Base-by-base conservation (phyloP, 225 moss, liverwort and hornwort genomes). In the Polytrichum commune region DNA sequence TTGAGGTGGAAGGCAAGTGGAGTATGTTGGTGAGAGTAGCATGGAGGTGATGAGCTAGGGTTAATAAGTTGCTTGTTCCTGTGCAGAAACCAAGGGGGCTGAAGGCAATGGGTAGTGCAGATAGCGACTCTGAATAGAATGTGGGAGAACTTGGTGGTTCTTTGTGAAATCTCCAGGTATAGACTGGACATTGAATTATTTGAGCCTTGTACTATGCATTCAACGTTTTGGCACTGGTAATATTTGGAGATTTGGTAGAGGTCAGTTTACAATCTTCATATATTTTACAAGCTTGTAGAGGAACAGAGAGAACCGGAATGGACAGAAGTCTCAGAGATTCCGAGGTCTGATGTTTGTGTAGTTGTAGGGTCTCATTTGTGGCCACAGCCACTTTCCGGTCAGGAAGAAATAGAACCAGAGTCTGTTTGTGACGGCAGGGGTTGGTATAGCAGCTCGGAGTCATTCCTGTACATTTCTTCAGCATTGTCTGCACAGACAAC, bases 81-180 rank as follows among this genome's bases (percentile, higher is more conserved):
- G 19, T 88, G 85, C 91, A 96, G 93, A 97, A 88, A 78, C 92
- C 97, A 73, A 86, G 97, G 83, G 97, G 97, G 71, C 81, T 97
- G 92, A 97, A 94, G 86, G 94, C 97, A 27, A 94, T 97, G 97
- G 90, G 90, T 56, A 93, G 89, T 81, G 91, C 86, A 61, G 97
- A 94, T 74, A 97, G 92, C 74, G 97, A 94, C 65, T 91, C 97
- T 38, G 91, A 92, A 18, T 96, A 90, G 73, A 55, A 46, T 46
- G 13, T 46, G 46, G 46, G 46, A 46, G 46, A 16, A 46, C 3
- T 46, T 46, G 46, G 3, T 4, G 46, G 46, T 46, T 29, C 53
- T 73, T 72, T 74, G 56, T 30, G 58, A 60, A 55, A 13, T 63
- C 62, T 56, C 60, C 55, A 55, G 60, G 26, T 46, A 30, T 70